A percentile compares a stretch with the other conserved stretches of the same genome.
Conservation (phyloP, 2,329 filamentous ascomycete genomes). For the Colletotrichum phormii region DNA sequence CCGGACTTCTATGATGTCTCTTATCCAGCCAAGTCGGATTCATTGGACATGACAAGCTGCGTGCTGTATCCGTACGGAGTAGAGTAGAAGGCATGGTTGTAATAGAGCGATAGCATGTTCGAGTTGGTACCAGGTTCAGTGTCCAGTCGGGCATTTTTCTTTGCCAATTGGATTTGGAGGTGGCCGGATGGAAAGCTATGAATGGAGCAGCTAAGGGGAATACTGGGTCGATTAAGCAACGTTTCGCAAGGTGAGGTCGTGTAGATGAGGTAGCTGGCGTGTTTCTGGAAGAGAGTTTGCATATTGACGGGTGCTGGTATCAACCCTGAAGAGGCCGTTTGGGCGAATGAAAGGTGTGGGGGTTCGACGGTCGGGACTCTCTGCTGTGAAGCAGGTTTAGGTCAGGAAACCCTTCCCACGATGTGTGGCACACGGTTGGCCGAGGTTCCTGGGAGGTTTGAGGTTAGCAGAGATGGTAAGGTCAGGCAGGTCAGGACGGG, state of each 20-base stretch:
- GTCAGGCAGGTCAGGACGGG: neutral
- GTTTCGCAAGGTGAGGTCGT: conserved; percentile 19
- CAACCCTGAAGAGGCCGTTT: conserved; percentile 23
- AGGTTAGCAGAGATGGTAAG: neutral
- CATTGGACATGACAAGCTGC: no score
- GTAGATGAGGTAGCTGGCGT: conserved; percentile 24
- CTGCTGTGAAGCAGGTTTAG: conserved; percentile 5
- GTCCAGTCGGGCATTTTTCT: conserved; percentile 23
- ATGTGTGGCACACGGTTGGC: neutral
- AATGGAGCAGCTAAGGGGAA: conserved; percentile 6
- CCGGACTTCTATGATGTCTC: neutral
- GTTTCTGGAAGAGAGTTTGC: conserved; percentile 29
- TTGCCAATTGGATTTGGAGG: conserved; percentile 9
- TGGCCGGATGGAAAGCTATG: neutral
- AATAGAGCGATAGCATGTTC: neutral
- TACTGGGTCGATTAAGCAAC: conserved; percentile 19
- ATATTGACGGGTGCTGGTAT: conserved; percentile 25
- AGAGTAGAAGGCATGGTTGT: neutral
- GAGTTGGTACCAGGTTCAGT: neutral
- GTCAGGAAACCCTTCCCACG: neutral
- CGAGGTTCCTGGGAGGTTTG: neutral
- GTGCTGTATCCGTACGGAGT: neutral
- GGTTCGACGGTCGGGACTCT: conserved; percentile 1
- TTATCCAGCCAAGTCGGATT: neutral
- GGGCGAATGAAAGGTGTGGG: conserved; percentile 17